phyloP scores from a whole-genome alignment of 768 basidiomycete genomes.

The Hemileccinum rubropunctum region DNA sequence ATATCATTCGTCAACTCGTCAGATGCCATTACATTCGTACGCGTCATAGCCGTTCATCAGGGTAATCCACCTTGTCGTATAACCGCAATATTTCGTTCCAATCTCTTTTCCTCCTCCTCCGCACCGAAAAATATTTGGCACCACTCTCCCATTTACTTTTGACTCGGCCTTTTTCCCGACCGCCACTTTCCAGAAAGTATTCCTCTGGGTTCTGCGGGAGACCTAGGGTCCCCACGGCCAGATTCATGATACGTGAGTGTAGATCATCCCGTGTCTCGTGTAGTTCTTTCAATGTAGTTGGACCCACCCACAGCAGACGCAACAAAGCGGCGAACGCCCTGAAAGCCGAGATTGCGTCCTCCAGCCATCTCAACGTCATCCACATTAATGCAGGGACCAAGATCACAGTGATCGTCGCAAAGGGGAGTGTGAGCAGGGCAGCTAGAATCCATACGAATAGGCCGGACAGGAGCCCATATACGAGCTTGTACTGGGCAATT shows the following conservation, averaged over 20 bases:
- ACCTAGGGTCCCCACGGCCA: slow-evolving; percentile 56
- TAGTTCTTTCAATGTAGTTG: slow-evolving; percentile 51
- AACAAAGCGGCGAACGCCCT: slow-evolving; percentile 66
- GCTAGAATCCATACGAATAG: slow-evolving; percentile 60
- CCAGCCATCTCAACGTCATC: slow-evolving; percentile 86
- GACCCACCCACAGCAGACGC: slow-evolving; percentile 62
- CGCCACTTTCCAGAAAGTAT: slow-evolving; percentile 58
- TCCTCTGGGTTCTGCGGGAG: slow-evolving; percentile 70
- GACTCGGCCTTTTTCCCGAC: slow-evolving; percentile 69
- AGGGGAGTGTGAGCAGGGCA: slow-evolving; percentile 58
- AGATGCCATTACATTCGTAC: too few species aligned
- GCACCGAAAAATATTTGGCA: slow-evolving; percentile 76
- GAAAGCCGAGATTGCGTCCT: slow-evolving; percentile 77
- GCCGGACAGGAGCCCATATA: slow-evolving; percentile 77
- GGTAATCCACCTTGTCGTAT: slow-evolving; percentile 83
- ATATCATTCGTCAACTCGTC: too few species aligned
- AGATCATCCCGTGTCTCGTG: slow-evolving; percentile 53
- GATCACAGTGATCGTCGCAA: slow-evolving; percentile 54
- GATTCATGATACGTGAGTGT: slow-evolving; percentile 61
- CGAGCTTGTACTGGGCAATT: slow-evolving; percentile 86
- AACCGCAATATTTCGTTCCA: slow-evolving; percentile 86
- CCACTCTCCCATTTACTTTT: slow-evolving; percentile 64
- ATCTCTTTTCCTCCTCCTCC: slow-evolving; percentile 76
- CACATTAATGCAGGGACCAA: slow-evolving; percentile 79
- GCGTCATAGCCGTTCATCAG: slow-evolving; percentile 42